phyloP scores from a whole-genome alignment of 1,139 yeast species.

The Kodamaea alishanica region DNA sequence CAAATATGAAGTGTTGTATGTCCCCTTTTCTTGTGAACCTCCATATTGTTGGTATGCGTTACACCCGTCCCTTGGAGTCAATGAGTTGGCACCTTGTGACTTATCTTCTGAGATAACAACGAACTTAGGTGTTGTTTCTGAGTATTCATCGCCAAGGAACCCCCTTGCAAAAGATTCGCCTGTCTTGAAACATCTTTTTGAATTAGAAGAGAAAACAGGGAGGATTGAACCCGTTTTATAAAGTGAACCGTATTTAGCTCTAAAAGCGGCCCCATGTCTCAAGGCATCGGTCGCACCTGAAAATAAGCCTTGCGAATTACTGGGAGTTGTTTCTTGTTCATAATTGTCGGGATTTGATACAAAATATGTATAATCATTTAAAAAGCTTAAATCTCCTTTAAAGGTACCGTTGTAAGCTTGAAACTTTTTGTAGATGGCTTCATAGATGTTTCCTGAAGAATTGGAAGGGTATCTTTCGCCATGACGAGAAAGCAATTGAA shows the following conservation, averaged over 20 bases:
- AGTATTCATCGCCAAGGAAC: conserved; percentile 16
- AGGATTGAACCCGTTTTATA: conserved; percentile 16
- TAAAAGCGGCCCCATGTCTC: conserved; percentile 33
- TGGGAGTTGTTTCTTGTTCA: conserved; percentile 21
- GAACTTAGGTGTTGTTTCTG: conserved; percentile 13
- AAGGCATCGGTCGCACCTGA: conserved; percentile 30
- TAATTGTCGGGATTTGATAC: conserved; percentile 22
- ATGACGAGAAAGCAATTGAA: conserved; percentile 62
- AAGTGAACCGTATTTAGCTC: conserved; percentile 31
- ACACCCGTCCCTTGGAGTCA: conserved; percentile 29
- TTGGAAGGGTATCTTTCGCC: conserved; percentile 66
- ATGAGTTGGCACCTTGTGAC: conserved; percentile 27
- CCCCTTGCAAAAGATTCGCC: conserved; percentile 33
- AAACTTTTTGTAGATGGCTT: conserved; percentile 20
- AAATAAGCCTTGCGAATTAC: conserved; percentile 13
- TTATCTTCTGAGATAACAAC: conserved; percentile 27
- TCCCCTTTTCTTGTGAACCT: conserved; percentile 10
- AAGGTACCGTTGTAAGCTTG: conserved; percentile 23
- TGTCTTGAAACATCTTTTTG: conserved; percentile 31
- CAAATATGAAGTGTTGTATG: conserved; percentile 18
- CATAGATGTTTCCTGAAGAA: conserved; percentile 9
- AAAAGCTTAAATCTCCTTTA: conserved; percentile 30
- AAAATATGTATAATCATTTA: conserved; percentile 33
- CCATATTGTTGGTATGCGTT: conserved; percentile 14
- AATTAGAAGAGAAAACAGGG: conserved; percentile 34